Base-by-base conservation (phyloP, 805 yeast species). In the Zygotorulaspora danielsina region DNA sequence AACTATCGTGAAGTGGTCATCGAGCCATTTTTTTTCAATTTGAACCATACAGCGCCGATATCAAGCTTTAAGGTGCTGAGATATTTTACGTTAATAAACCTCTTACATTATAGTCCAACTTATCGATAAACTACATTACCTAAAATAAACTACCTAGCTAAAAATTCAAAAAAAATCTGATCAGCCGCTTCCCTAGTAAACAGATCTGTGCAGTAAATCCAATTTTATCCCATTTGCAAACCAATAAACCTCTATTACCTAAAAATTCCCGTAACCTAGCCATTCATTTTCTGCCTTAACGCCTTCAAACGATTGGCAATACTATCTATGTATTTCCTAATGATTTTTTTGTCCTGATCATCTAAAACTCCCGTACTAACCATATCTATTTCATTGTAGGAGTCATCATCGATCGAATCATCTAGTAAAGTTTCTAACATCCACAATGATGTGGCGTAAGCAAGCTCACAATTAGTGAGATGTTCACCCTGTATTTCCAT, bases 401-500 rank as follows among this genome's bases (percentile, higher is more conserved):
- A 37, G 25, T 55, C 61, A 17, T 49, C 54, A 15, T 61, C 66
- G 9, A 49, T 55, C 20, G 63, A 67, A 24, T 65, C 61, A 43
- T 83, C 90, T 38, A 88, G 63, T 19, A 90, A 67, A 1, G 96
- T 87, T 57, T 87, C 94, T 54, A 90, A 68, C 96, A 90, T 87
- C 97, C 97, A 90, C 37, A 90, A 76, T 0, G 96, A 81, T 0
- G 96, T 86, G 3, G 94, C 85, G 59, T 90, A 90, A 6, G 90
- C 84, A 42, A 84, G 64, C 62, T 89, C 96, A 63, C 97, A 89
- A 54, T 82, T 88, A 24, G 55, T 54, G 16, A 56, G 39, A 38
- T 51, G 48, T 39, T 78, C 82, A 32, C 84, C 84, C 28, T 73
- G 76, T 52, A 88, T 70, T 64, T 90, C 98, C 57, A 82, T 79